Evolutionary conservation across 257 asterid genomes (phyloP).

Genomic region (Parsonsia alboflavescens): DNA sequence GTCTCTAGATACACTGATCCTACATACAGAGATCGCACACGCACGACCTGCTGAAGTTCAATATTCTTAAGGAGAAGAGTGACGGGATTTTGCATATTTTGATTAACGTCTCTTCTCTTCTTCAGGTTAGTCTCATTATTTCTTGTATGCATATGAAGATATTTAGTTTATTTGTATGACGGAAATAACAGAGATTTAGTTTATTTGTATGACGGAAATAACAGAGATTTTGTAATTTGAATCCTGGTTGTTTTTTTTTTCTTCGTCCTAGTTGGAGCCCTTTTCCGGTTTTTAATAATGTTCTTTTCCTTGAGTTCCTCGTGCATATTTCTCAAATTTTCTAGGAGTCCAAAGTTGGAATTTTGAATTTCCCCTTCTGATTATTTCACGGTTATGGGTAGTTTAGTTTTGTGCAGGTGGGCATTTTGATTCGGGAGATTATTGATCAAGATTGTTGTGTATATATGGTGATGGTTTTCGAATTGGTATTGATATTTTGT

Average conservation of each 20-base stretch:
- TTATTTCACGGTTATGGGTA: not conserved
- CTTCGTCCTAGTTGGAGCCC: not conserved
- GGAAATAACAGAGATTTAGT: not conserved
- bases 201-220: too few species aligned
- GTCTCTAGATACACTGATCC: too few species aligned
- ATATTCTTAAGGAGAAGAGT: too few species aligned
- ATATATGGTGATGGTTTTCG: constrained; percentile 7
- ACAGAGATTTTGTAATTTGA: too few species aligned
- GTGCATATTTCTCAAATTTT: not conserved
- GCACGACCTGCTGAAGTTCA: too few species aligned
- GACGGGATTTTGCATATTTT: too few species aligned
- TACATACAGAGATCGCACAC: too few species aligned
- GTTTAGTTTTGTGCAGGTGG: constrained; percentile 14
- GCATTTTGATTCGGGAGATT: not conserved
- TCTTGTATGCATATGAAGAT: not conserved
- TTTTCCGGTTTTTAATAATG: too few species aligned
- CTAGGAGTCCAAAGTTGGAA: not conserved
- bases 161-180: too few species aligned
- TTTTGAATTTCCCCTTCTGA: not conserved
- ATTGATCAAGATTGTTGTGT: constrained; percentile 5
- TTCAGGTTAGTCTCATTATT: not conserved
- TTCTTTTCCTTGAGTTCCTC: constrained; percentile 7
- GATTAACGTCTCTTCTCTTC: not conserved
- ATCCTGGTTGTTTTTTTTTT: not conserved
- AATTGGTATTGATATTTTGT: constrained; percentile 10